Base-by-base conservation (phyloP, 495 filamentous ascomycete genomes). In the Hyphodiscus hymeniophilus region DNA sequence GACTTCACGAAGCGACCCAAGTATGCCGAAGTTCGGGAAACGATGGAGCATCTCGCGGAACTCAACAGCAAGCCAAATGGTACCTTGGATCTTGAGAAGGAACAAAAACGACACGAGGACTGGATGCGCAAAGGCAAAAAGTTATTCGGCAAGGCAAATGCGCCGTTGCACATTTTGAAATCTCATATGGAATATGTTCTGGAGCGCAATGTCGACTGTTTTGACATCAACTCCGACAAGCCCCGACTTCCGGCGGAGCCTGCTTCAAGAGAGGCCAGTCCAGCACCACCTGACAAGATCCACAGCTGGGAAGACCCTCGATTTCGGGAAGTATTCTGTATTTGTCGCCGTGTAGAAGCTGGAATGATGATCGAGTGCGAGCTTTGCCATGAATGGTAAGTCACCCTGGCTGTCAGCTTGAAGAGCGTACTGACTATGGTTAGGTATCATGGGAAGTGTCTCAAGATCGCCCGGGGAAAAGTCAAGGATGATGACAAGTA, bases 291-390 rank as follows among this genome's bases (percentile, higher is more conserved):
- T 16, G 26, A 28, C 10, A 63, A 62, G 7, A 47, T 53, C 5
- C 63, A 63, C 35, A 61, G 65, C 23, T 75, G 70, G 67, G 72
- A 75, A 28, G 71, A 75, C 16, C 66, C 70, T 6, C 58, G 64
- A 41, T 69, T 72, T 42, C 58, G 86, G 33, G 90, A 96, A 63
- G 90, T 96, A 3, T 99, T 97, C 65, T 99, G 92, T 66, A 94
- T 99, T 57, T 99, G 92, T 65, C 81, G 92, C 46, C 82, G 82
- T 49, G 80, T 84, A 15, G 92, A 99, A 63, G 87, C 91, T 30
- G 92, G 92, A 18, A 91, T 96, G 85, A 99, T 99, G 92, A 95
- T 99, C 54, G 92, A 99, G 62, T 99, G 92, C 66, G 91, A 95
- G 63, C 70, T 95, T 28, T 99, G 92, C 64, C 89, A 95, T 55